A percentile compares a stretch with the other conserved stretches of the same genome.
phyloP scores from a whole-genome alignment of 2,329 filamentous ascomycete species.

The Penicillium digitatum region DNA sequence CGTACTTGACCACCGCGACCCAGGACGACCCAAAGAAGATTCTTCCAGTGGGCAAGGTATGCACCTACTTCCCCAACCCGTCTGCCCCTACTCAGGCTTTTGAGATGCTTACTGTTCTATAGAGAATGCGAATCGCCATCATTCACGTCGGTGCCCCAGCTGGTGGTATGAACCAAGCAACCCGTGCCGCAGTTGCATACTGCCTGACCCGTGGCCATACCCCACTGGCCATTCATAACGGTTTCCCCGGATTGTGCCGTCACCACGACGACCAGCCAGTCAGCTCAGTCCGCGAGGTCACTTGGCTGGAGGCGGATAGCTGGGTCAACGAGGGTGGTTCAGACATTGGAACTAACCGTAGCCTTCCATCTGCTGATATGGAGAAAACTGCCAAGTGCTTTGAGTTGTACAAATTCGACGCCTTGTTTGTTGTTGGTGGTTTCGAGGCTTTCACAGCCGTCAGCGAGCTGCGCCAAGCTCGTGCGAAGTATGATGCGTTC shows the following conservation, averaged over 20 bases:
- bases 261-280: conserved; percentile 81
- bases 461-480: conserved; percentile 77
- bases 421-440: conserved; percentile 84
- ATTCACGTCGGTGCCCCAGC: conserved; percentile 96
- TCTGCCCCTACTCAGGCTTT: background rate
- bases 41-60: conserved; percentile 67
- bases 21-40: conserved; percentile 67
- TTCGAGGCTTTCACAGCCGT: conserved; percentile 96
- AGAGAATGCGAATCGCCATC: conserved; percentile 90
- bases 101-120: conserved; percentile 27
- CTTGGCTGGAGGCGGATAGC: conserved; percentile 89
- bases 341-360: conserved; percentile 96
- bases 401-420: conserved; percentile 82
- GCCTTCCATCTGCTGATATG: conserved; percentile 83
- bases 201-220: conserved; percentile 89
- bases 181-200: conserved; percentile 87
- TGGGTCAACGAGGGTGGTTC: conserved; percentile 97
- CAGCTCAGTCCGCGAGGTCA: conserved; percentile 76
- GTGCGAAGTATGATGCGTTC: conserved; percentile 73
- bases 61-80: conserved; percentile 21
- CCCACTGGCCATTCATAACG: conserved; percentile 89
- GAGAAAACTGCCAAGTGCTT: conserved; percentile 78
- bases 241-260: conserved; percentile 87
- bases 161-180: conserved; percentile 96
- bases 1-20: conserved; percentile 86